phyloP scores from a whole-genome alignment of 805 yeast species.

The Candida verbasci region DNA sequence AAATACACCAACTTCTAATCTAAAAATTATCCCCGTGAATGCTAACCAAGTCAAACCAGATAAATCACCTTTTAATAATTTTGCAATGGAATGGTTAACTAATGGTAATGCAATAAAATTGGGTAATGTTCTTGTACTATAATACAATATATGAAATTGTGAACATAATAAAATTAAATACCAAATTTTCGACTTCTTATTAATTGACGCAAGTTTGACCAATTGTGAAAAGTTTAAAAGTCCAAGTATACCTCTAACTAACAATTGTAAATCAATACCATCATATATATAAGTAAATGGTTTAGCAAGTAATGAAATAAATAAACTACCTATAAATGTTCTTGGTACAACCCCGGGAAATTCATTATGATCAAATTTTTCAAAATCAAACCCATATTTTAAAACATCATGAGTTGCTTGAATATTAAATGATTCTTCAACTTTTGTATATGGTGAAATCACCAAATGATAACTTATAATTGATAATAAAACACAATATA shows the following conservation, averaged over 20 bases:
- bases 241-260: slow-evolving; percentile 61
- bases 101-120: slow-evolving; percentile 80
- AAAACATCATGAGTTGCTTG: slow-evolving; percentile 86
- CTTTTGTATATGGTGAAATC: slow-evolving; percentile 80
- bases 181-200: slow-evolving; percentile 39
- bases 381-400: slow-evolving; percentile 49
- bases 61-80: slow-evolving; percentile 46
- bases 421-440: slow-evolving; percentile 87
- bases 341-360: slow-evolving; percentile 93
- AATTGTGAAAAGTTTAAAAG: slow-evolving; percentile 53
- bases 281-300: slow-evolving; percentile 20
- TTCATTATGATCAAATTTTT: slow-evolving; percentile 61
- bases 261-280: slow-evolving; percentile 37
- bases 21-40: slow-evolving; percentile 62
- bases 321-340: slow-evolving; percentile 68
- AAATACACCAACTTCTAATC: slow-evolving; percentile 65
- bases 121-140: slow-evolving; percentile 84
- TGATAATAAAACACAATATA: slow-evolving; percentile 35
- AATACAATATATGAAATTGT: slow-evolving; percentile 79
- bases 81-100: slow-evolving; percentile 51
- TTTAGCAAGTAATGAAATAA: slow-evolving; percentile 45
- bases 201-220: slow-evolving; percentile 42
- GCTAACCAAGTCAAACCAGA: slow-evolving; percentile 50
- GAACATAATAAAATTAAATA: slow-evolving; percentile 53
- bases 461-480: slow-evolving; percentile 47